These are phyloP conservation scores for Trypanosoma theileri DNA, from an alignment of 208 protist genomes.

Conservation along the genomic window DNA sequence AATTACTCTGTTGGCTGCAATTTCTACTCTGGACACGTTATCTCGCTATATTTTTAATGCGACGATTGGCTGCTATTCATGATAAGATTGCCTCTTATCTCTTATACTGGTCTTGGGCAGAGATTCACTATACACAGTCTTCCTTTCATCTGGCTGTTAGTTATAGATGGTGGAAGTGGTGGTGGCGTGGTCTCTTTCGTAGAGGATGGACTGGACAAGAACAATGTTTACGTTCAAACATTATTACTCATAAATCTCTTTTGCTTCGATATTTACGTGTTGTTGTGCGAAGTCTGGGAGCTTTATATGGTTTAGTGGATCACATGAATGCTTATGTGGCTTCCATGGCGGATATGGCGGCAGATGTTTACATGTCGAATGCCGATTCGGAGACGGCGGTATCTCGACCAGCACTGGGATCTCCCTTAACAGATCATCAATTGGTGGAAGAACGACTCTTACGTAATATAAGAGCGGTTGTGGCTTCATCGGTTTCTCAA, in stretches of 20 bases:
- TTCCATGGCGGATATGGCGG: constrained; percentile 32
- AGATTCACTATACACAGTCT: constrained; percentile 43
- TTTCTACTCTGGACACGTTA: constrained; percentile 57
- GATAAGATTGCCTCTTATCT: constrained; percentile 55
- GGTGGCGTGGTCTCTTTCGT: constrained; percentile 30
- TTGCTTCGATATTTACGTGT: constrained; percentile 50
- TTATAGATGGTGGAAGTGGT: constrained; percentile 31
- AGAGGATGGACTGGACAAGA: constrained; percentile 24
- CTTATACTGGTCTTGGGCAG: constrained; percentile 76
- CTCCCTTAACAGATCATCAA: background rate
- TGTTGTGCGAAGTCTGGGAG: constrained; percentile 59
- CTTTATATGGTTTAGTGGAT: constrained; percentile 44
- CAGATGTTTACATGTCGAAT: background rate
- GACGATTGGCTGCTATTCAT: constrained; percentile 54
- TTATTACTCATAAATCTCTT: constrained; percentile 44
- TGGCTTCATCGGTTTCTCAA: constrained; percentile 1
- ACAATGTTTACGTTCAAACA: constrained; percentile 28
- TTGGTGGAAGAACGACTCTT: background rate
- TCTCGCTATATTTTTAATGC: constrained; percentile 47
- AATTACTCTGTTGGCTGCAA: constrained; percentile 61
- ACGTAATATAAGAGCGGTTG: background rate
- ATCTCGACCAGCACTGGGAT: too few relatives aligned
- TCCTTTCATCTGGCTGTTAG: constrained; percentile 46
- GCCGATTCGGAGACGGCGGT: too few relatives aligned
- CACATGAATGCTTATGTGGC: constrained; percentile 43